Conservation (phyloP, 257 asterid genomes). For the Dorcoceras hygrometricum region DNA sequence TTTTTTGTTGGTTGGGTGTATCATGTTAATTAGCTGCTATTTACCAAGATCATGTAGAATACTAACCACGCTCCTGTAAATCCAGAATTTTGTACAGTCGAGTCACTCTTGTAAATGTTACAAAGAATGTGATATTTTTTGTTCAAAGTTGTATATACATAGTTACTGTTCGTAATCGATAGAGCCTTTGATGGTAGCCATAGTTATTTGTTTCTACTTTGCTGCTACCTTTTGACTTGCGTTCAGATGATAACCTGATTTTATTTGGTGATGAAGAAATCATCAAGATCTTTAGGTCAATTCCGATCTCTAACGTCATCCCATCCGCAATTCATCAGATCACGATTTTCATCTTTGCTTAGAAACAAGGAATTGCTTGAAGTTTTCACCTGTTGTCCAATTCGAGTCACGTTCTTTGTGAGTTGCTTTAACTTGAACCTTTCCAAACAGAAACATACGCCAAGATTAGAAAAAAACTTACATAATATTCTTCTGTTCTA, state of each 20-base stretch:
- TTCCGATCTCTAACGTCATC: too few relatives aligned
- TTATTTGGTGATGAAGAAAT: too few relatives aligned
- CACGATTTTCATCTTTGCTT: too few relatives aligned
- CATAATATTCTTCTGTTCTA: too few relatives aligned
- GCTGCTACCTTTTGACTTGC: background rate
- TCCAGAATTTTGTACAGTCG: slow-evolving; percentile 25
- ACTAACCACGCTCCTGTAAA: slow-evolving; percentile 26
- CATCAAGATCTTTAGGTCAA: background rate
- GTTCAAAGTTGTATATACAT: background rate
- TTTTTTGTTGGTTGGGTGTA: slow-evolving; percentile 36
- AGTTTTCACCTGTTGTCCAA: too few relatives aligned
- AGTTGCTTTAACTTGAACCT: too few relatives aligned
- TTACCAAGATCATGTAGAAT: slow-evolving; percentile 37
- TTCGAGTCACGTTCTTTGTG: too few relatives aligned
- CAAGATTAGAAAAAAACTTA: too few relatives aligned
- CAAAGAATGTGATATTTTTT: background rate
- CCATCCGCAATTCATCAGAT: too few relatives aligned
- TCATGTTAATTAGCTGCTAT: slow-evolving; percentile 27
- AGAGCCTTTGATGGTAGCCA: background rate
- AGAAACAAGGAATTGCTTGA: too few relatives aligned
- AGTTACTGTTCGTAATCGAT: background rate
- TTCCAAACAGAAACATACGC: too few relatives aligned
- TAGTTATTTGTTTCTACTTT: background rate
- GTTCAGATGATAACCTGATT: background rate
- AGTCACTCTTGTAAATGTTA: slow-evolving; percentile 19